Conservation (phyloP, 257 asterid species). For the Solanum ossicruentum region DNA sequence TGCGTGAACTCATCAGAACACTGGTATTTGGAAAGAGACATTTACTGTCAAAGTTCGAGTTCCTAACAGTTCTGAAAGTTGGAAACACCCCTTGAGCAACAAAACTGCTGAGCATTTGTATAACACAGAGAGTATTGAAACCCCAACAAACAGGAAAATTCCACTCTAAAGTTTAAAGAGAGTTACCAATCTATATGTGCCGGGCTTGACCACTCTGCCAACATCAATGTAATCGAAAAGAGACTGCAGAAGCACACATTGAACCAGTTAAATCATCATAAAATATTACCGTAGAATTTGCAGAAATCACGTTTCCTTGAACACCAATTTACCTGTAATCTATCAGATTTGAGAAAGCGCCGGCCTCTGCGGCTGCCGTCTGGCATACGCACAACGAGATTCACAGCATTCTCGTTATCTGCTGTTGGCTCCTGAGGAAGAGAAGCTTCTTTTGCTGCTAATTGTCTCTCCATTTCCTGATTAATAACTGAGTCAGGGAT, state of each 20-base stretch:
- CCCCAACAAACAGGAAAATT: neutral
- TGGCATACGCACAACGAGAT: slow-evolving; percentile 90
- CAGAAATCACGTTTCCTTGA: neutral
- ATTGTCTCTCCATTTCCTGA: slow-evolving; percentile 80
- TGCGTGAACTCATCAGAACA: neutral
- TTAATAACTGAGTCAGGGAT: neutral
- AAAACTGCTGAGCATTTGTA: neutral
- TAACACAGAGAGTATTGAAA: neutral
- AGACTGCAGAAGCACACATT: slow-evolving; percentile 31
- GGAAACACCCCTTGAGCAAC: neutral
- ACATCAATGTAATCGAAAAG: slow-evolving; percentile 83
- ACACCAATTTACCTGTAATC: slow-evolving; percentile 51
- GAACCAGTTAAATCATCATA: slow-evolving; percentile 7
- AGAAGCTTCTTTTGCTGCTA: slow-evolving; percentile 86
- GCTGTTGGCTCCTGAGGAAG: slow-evolving; percentile 84
- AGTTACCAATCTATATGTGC: slow-evolving; percentile 88
- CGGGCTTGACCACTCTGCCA: slow-evolving; percentile 71
- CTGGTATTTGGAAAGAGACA: neutral
- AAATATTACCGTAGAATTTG: neutral
- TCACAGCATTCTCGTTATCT: slow-evolving; percentile 73
- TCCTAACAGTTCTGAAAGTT: neutral
- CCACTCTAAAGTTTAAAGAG: neutral
- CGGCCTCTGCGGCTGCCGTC: slow-evolving; percentile 96
- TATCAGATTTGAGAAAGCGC: slow-evolving; percentile 79
- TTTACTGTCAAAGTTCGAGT: neutral